Percentiles rank a stretch among this genome's conserved stretches.
Evolutionary conservation across 2,329 filamentous ascomycete species (phyloP).

Genomic region (Aspergillus fijiensis): DNA sequence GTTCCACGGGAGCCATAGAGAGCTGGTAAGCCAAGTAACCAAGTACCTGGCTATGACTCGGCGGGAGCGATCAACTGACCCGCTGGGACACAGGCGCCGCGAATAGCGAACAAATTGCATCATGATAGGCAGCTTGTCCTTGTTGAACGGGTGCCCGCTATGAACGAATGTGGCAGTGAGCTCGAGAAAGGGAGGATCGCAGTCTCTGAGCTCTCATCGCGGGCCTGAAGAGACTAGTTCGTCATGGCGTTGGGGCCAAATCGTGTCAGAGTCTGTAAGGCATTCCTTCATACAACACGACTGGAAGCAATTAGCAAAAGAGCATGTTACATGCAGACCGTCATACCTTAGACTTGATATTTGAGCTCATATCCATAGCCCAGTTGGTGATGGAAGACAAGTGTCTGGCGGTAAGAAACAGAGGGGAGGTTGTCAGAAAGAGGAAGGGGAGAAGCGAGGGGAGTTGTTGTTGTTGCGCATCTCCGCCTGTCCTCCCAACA

Average conservation of each 20-base stretch:
- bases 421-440: neutral
- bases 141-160: slow-evolving; percentile 1
- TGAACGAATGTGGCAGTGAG: slow-evolving; percentile 2
- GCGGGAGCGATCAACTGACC: neutral
- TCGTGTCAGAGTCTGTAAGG: slow-evolving; percentile 6
- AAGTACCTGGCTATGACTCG: neutral
- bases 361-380: neutral
- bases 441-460: neutral
- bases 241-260: slow-evolving; percentile 10
- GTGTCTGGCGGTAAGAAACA: neutral
- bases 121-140: neutral
- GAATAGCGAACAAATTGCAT: neutral
- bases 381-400: neutral
- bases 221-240: slow-evolving; percentile 4
- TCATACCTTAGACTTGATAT: neutral
- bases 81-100: neutral
- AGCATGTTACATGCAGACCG: neutral
- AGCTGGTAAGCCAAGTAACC: neutral
- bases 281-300: neutral
- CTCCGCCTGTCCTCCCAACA: neutral
- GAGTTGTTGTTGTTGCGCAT: neutral
- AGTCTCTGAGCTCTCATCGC: neutral
- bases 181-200: neutral
- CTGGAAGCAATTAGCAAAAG: neutral
- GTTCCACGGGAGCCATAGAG: slow-evolving; percentile 1